Percentiles rank a stretch among this genome's conserved stretches.
These are phyloP conservation scores for Graphilbum sp. DNA, from an alignment of 2,329 filamentous ascomycete genomes.

Conservation along the genomic window DNA sequence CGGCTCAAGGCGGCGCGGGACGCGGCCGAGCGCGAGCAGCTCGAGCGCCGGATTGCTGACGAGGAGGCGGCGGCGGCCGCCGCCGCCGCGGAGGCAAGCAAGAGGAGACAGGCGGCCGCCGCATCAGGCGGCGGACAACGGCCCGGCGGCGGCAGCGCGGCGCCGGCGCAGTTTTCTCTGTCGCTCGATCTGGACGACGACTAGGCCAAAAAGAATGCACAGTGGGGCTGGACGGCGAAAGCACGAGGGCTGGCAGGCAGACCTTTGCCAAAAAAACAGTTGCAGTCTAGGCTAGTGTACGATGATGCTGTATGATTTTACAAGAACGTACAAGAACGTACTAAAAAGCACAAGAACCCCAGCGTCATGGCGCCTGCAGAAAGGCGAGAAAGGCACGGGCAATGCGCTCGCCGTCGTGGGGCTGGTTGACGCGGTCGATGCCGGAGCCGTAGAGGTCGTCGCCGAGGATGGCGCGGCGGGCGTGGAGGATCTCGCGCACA, in stretches of 20 bases:
- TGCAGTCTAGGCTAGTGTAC: no score
- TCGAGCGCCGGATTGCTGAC: conserved; percentile 25
- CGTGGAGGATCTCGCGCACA: conserved; percentile 48
- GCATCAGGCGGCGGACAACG: neutral
- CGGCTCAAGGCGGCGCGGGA: conserved; percentile 26
- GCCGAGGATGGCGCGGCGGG: conserved; percentile 55
- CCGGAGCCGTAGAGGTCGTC: conserved; percentile 54
- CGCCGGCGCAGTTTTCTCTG: conserved; percentile 8
- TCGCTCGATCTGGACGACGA: conserved; percentile 11
- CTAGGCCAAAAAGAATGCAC: no score
- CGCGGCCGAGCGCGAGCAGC: conserved; percentile 26
- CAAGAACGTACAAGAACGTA: no score
- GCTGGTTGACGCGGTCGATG: conserved; percentile 43
- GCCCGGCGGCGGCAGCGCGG: neutral
- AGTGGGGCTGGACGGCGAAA: no score
- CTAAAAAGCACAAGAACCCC: no score
- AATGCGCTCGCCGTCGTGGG: conserved; percentile 68
- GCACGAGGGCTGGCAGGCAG: no score
- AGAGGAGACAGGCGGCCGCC: neutral
- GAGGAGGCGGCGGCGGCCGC: conserved; percentile 24
- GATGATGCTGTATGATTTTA: no score
- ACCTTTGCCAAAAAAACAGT: no score
- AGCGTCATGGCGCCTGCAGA: no score
- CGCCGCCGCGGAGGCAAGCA: conserved; percentile 8
- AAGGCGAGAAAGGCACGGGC: conserved; percentile 64